Evolutionary conservation across 768 basidiomycete genomes (phyloP), one percentile per base, ranked within the genome.

Genomic region (Suillus fuscotomentosus): DNA sequence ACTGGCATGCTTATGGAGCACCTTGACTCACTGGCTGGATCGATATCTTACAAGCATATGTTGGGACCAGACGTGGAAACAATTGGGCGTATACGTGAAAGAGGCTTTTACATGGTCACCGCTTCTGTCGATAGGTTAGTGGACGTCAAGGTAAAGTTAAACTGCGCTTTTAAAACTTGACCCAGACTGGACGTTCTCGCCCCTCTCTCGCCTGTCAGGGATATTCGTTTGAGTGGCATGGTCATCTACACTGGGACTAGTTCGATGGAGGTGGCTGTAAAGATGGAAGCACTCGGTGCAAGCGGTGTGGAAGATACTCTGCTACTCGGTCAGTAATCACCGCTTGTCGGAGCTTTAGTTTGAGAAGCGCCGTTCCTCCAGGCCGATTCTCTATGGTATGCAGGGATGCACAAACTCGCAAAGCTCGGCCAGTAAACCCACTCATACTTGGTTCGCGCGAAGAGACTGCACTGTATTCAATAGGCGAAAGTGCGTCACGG

Each of bases 311-410:
- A 87, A 66, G 88, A 89, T 9, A 83, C 92, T 39, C 78, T 91
- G 68, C 69, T 75, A 68, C 78, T 94, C 47, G 91, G 91, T 73
- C 41, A 36, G 63, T 87, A 71, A 10, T 24, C 55, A 76, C 31
- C 10, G 1, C 65, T 8, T 59, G 65, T 56, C 13, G 45, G 15
- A 42, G 41, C 47, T 60, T 68, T 47, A 60, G 43, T 22, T 38
- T 38, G 27, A 20, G 56, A 45, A 5, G 31, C 20, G n/a, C 45
- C 27, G 5, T 60, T 8, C 13, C 42, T 36, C 50, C 5, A 92
- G 93, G 94, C n/a, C 86, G 92, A n/a, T 95, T 95, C 78, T 88
- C 89, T 0, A 95, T 95, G 92, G 92, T 94, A 8, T 93, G 91
- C 71, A 79, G 92, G 63, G 88, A 94, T 70, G 84, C 89, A 0